phyloP scores from a whole-genome alignment of 2,329 filamentous ascomycete genomes.

The Cercospora sp. region DNA sequence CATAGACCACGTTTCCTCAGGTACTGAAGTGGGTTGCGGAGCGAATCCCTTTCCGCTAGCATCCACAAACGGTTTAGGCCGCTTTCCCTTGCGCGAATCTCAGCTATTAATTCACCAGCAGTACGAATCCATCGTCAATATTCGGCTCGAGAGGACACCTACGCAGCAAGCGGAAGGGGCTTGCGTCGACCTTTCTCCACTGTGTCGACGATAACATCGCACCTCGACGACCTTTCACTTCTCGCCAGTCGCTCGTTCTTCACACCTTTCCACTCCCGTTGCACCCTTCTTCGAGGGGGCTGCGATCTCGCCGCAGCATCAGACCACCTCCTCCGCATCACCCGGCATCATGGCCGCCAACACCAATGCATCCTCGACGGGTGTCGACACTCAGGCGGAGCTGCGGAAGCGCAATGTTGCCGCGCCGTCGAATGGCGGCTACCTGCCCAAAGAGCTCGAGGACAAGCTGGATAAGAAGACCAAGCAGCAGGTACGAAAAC shows the following conservation, averaged over 20 bases:
- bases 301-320: slow-evolving; percentile 1
- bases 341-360: slow-evolving; percentile 33
- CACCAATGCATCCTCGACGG: slow-evolving; percentile 37
- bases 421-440: slow-evolving; percentile 37
- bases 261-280: not conserved
- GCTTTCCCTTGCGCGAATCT: slow-evolving; percentile 7
- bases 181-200: slow-evolving; percentile 4
- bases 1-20: slow-evolving; percentile 3
- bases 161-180: slow-evolving; percentile 3
- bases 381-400: slow-evolving; percentile 47
- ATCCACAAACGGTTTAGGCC: slow-evolving; percentile 2
- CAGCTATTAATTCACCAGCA: slow-evolving; percentile 4
- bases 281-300: slow-evolving; percentile 1
- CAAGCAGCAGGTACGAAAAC: slow-evolving; percentile 47
- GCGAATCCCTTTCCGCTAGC: not conserved
- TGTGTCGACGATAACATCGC: not conserved
- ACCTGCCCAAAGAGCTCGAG: slow-evolving; percentile 34
- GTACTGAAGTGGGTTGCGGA: not conserved
- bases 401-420: slow-evolving; percentile 49
- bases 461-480: slow-evolving; percentile 45
- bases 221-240: not conserved
- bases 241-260: slow-evolving; percentile 1
- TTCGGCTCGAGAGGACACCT: slow-evolving; percentile 3
- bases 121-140: slow-evolving; percentile 6
- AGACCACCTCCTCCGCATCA: slow-evolving; percentile 7